phyloP scores from a whole-genome alignment of 345 rosid genomes.

The Corchorus olitorius region DNA sequence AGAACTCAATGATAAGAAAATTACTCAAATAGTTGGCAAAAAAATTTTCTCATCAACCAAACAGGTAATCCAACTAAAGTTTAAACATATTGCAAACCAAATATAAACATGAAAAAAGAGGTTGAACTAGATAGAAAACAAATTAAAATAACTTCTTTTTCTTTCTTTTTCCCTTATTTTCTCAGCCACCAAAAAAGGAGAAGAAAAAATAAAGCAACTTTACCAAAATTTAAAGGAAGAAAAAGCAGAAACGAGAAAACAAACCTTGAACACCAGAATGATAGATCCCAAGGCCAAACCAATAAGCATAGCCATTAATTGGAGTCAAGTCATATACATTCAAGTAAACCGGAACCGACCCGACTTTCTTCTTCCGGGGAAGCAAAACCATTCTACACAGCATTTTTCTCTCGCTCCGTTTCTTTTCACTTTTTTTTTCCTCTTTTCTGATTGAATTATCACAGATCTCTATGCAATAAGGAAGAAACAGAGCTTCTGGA shows the following conservation, averaged over 20 bases:
- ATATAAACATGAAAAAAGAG: neutral
- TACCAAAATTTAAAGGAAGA: constrained; percentile 9
- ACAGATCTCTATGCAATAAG: neutral
- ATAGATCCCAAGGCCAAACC: constrained; percentile 94
- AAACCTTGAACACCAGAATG: constrained; percentile 98
- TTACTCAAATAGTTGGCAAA: neutral
- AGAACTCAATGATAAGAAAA: neutral
- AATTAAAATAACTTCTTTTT: neutral
- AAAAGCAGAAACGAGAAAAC: neutral
- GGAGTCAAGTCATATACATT: constrained; percentile 96
- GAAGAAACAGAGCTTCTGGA: neutral
- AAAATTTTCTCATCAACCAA: constrained; percentile 4
- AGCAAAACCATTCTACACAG: constrained; percentile 51
- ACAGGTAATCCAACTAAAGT: neutral
- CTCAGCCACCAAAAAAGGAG: constrained; percentile 21
- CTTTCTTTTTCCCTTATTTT: neutral
- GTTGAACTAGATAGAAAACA: neutral
- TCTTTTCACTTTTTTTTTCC: neutral
- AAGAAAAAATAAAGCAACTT: neutral
- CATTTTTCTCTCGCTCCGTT: constrained; percentile 33
- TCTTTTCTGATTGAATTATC: neutral
- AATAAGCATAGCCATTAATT: constrained; percentile 90
- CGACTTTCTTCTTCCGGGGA: constrained; percentile 62
- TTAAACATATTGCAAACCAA: neutral
- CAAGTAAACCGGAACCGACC: constrained; percentile 80